phyloP scores from a whole-genome alignment of 2,329 filamentous ascomycete genomes.

The Fusarium nurragi region DNA sequence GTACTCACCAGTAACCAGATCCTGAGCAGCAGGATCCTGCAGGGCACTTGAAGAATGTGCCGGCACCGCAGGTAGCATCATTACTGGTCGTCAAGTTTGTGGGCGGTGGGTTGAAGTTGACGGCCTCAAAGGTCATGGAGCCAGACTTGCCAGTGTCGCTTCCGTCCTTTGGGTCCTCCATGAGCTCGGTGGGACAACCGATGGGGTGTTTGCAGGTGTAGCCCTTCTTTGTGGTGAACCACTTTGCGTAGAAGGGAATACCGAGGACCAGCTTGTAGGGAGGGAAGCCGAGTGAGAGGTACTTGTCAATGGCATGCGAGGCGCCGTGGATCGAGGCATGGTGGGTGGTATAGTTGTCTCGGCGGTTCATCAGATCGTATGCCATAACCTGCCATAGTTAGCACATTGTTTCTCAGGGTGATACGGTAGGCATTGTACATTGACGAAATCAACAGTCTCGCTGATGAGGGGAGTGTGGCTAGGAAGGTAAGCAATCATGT shows the following conservation, averaged over 20 bases:
- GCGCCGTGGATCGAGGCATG: conserved; percentile 68
- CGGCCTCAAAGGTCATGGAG: conserved; percentile 52
- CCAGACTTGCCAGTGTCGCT: conserved; percentile 64
- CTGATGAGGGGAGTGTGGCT: conserved; percentile 67
- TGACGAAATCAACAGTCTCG: conserved; percentile 70
- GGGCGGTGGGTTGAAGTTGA: conserved; percentile 40
- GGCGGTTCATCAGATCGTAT: conserved; percentile 78
- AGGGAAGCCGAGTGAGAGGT: conserved; percentile 65
- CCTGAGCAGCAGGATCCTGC: conserved; percentile 28
- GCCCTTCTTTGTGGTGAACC: conserved; percentile 64
- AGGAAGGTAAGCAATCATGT: conserved; percentile 74
- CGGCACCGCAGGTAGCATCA: conserved; percentile 36
- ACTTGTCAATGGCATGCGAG: conserved; percentile 64
- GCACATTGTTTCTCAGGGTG: accelerated
- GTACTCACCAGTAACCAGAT: conserved; percentile 41
- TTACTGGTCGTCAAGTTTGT: conserved; percentile 30
- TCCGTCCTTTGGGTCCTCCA: conserved; percentile 67
- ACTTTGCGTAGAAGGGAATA: conserved; percentile 76
- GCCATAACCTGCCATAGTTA: conserved; percentile 63
- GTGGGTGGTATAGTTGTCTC: conserved; percentile 72
- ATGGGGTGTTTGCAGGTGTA: conserved; percentile 58
- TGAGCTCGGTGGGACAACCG: conserved; percentile 66
- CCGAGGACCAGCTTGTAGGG: conserved; percentile 70
- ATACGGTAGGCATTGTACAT: conserved; percentile 47
- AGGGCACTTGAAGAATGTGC: conserved; percentile 29